Conservation (phyloP, 2,329 filamentous ascomycete genomes). For the Lecanicillium sp. region DNA sequence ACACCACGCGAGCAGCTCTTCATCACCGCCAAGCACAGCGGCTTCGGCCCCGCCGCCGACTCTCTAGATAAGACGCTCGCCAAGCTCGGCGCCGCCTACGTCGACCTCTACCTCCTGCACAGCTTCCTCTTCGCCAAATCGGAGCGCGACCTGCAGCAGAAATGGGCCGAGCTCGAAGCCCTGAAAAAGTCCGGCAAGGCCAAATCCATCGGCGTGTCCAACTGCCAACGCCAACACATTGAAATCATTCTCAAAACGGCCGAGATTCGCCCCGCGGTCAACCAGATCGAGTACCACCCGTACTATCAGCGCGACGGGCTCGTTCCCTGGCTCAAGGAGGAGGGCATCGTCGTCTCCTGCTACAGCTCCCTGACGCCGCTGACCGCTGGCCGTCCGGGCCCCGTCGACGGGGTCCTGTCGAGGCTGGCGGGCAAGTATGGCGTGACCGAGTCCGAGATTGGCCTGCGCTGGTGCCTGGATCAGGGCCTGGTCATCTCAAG, state of each 20-base stretch:
- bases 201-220: conserved; percentile 68
- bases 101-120: conserved; percentile 64
- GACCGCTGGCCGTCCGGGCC: conserved; percentile 39
- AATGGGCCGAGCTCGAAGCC: conserved; percentile 54
- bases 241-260: conserved; percentile 51
- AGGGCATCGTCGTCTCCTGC: conserved; percentile 48
- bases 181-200: conserved; percentile 60
- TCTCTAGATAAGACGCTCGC: conserved; percentile 52
- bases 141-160: conserved; percentile 45
- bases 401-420: conserved; percentile 43
- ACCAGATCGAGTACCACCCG: conserved; percentile 77
- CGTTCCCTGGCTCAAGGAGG: conserved; percentile 46
- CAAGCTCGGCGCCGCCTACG: conserved; percentile 60
- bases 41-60: conserved; percentile 31
- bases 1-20: conserved; percentile 61
- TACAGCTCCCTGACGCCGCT: conserved; percentile 49
- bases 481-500: conserved; percentile 51
- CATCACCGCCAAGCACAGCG: conserved; percentile 53
- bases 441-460: conserved; percentile 47
- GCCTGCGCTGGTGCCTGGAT: conserved; percentile 52
- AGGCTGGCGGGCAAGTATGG: conserved; percentile 49
- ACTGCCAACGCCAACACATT: conserved; percentile 55
- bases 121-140: conserved; percentile 44
- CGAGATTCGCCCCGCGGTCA: conserved; percentile 57
- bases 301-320: conserved; percentile 60